Conservation (phyloP, 2,329 filamentous ascomycete species). For the Volutella citrinella region DNA sequence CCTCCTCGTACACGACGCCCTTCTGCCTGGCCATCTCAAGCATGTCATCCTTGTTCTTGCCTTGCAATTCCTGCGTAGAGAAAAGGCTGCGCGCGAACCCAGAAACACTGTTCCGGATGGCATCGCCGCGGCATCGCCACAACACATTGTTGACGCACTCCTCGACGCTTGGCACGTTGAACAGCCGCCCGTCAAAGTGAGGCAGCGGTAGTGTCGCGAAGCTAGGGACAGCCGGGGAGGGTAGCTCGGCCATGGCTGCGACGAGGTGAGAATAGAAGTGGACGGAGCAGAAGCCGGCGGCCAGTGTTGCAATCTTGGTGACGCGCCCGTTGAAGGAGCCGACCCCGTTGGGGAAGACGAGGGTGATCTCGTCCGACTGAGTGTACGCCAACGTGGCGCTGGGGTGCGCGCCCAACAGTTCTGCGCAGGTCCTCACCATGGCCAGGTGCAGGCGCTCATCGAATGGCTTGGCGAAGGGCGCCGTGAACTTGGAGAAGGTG, state of each 20-base stretch:
- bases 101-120: slow-evolving; percentile 14
- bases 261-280: slow-evolving; percentile 14
- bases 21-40: slow-evolving; percentile 12
- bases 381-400: slow-evolving; percentile 13
- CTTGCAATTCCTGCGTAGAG: slow-evolving; percentile 9
- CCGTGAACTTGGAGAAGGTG: slow-evolving; percentile 15
- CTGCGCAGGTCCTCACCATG: slow-evolving; percentile 14
- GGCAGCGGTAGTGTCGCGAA: slow-evolving; percentile 9
- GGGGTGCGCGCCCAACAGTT: slow-evolving; percentile 9
- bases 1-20: slow-evolving; percentile 8
- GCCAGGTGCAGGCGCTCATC: slow-evolving; percentile 13
- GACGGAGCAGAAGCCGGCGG: slow-evolving; percentile 13
- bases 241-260: slow-evolving; percentile 6
- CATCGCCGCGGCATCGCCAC: slow-evolving; percentile 14
- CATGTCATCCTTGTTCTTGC: slow-evolving; percentile 14
- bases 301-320: slow-evolving; percentile 12
- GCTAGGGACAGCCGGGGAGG: slow-evolving; percentile 7
- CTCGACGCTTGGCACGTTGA: slow-evolving; percentile 12
- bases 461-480: slow-evolving; percentile 12
- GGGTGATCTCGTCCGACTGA: slow-evolving; percentile 16
- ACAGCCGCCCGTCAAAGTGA: slow-evolving; percentile 12
- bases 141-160: slow-evolving; percentile 13
- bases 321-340: slow-evolving; percentile 13
- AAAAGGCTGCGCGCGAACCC: slow-evolving; percentile 14
- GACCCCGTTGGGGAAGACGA: slow-evolving; percentile 16